Conservation (phyloP, 2,329 filamentous ascomycete species). For the Colletotrichum sp. region DNA sequence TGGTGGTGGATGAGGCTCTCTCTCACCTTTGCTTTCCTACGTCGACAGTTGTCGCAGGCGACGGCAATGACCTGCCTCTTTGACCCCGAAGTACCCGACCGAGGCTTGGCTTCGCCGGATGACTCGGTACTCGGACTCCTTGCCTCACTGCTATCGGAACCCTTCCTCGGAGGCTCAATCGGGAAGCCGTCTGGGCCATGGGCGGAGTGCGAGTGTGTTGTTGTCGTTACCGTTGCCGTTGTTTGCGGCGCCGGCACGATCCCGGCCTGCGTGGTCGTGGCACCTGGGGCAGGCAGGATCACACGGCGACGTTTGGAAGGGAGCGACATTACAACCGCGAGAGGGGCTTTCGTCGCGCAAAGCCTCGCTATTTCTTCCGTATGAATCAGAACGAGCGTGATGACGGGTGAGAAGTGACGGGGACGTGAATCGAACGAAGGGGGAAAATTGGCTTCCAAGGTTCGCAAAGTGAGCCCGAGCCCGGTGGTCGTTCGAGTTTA, state of each 20-base stretch:
- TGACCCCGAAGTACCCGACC: not conserved
- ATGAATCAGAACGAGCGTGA: not conserved
- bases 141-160: not conserved
- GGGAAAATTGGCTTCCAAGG: not conserved
- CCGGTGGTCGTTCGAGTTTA: not conserved
- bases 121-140: slow-evolving; percentile 13
- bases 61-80: slow-evolving; percentile 18
- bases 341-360: not conserved
- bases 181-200: not conserved
- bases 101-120: not conserved
- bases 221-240: not conserved
- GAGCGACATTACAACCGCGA: slow-evolving; percentile 1
- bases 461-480: not conserved
- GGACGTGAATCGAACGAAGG: not conserved
- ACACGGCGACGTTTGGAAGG: slow-evolving; percentile 14
- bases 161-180: not conserved
- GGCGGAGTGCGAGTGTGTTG: not conserved
- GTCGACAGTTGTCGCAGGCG: slow-evolving; percentile 16
- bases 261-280: not conserved
- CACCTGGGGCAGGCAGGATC: slow-evolving; percentile 11
- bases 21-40: slow-evolving; percentile 18
- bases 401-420: not conserved
- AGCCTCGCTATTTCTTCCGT: not conserved
- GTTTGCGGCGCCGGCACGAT: not conserved
- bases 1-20: not conserved